phyloP scores from a whole-genome alignment of 148 eudicot genomes.

The Bassia scoparia region DNA sequence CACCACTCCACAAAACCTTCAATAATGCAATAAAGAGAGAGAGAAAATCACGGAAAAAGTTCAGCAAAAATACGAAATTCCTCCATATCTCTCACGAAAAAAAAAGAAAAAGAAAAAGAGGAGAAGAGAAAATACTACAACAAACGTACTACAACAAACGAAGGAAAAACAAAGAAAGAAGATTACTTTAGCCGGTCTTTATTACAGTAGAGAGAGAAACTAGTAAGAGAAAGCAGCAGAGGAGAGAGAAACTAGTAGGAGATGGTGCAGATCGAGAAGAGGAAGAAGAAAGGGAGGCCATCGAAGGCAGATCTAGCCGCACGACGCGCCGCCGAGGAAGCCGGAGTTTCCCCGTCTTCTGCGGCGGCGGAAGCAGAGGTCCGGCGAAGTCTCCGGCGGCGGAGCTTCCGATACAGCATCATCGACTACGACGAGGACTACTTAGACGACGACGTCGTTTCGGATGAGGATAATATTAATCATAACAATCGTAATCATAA shows the following conservation, averaged over 20 bases:
- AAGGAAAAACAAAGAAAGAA: background rate
- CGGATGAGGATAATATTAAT: slow-evolving; percentile 12
- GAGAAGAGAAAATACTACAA: slow-evolving; percentile 25
- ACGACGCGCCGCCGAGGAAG: slow-evolving; percentile 25
- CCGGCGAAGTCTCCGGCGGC: slow-evolving; percentile 41
- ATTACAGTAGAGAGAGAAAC: slow-evolving; percentile 22
- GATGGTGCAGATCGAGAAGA: slow-evolving; percentile 78
- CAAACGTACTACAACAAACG: background rate
- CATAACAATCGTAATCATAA: too few relatives aligned
- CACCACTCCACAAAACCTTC: slow-evolving; percentile 16
- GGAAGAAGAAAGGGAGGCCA: slow-evolving; percentile 79
- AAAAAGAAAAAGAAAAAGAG: background rate
- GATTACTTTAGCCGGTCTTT: slow-evolving; percentile 12
- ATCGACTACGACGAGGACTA: slow-evolving; percentile 67
- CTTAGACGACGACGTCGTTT: slow-evolving; percentile 44
- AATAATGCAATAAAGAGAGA: slow-evolving; percentile 39
- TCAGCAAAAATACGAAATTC: slow-evolving; percentile 21
- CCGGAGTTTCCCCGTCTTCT: slow-evolving; percentile 16
- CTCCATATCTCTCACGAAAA: slow-evolving; percentile 4
- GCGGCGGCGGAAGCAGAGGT: slow-evolving; percentile 27
- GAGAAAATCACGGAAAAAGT: slow-evolving; percentile 16
- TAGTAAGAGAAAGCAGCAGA: background rate
- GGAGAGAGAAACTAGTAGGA: slow-evolving; percentile 22
- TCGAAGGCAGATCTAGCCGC: slow-evolving; percentile 70
- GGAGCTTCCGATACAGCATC: slow-evolving; percentile 50